Evolutionary conservation across 2,329 filamentous ascomycete genomes (phyloP), one percentile per base, ranked within the genome.

Genomic region (Whalleya microplaca): DNA sequence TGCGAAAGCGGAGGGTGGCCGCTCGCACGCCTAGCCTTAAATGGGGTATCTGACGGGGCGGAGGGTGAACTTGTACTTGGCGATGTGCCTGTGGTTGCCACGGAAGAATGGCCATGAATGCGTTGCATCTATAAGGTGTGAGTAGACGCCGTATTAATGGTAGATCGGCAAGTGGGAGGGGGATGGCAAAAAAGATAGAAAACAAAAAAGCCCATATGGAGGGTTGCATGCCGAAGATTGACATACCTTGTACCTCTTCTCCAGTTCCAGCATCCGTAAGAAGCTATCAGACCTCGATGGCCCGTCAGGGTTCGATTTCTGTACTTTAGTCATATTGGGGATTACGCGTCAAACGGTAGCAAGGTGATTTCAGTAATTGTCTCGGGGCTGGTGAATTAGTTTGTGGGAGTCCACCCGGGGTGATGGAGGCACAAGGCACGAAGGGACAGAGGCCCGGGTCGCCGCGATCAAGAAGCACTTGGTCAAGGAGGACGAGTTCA

Each of bases 251-350:
- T 76, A 78, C 67, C 76, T 77, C 67, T 80, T 83, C 67, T 86
- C 84, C 49, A 86, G 71, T 64, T 85, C 82, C 47, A 86, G 75
- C 83, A 86, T 85, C 56, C 75, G 78, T 69, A 84, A 77, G 61
- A 86, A 78, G 69, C 78, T 84, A 66, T 78, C 78, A 59, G 75
- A 75, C 64, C 74, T 73, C 49, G 72, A 63, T 16, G 64, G 64
- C 41, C 59, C 51, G 55, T 60, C 69, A 44, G 64, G 53, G 45
- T 63, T 62, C 55, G 68, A 53, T 42, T 64, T 66, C 61, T 66
- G 62, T 61, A 65, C 66, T 52, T 64, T 69, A 48, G 64, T 64
- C 70, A 72, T 72, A 68, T 68, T 71, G 64, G 61, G 63, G 67
- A 61, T 69, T 69, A 68, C 67, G 66, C 67, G 67, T 68, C 64